phyloP scores from a whole-genome alignment of 2,329 filamentous ascomycete genomes.

The Pestalotiopsis sp. region DNA sequence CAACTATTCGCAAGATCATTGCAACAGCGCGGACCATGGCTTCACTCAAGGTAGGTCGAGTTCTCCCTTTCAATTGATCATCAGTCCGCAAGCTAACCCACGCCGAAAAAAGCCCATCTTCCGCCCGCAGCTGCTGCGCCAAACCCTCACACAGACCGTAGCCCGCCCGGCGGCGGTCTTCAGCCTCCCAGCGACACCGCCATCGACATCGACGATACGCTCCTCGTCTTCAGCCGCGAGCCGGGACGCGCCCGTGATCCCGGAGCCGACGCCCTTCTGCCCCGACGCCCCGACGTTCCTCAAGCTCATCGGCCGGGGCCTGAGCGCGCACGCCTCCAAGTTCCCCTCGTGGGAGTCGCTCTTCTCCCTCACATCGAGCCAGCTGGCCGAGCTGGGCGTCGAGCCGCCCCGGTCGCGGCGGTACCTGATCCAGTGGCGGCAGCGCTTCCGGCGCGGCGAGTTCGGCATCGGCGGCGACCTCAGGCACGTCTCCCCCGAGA shows the following conservation, averaged over 20 bases:
- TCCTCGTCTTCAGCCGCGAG: slow-evolving; percentile 33
- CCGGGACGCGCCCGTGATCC: slow-evolving; percentile 43
- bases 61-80: background rate
- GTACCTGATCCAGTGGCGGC: slow-evolving; percentile 87
- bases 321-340: slow-evolving; percentile 81
- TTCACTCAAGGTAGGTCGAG: slow-evolving; percentile 16
- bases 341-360: slow-evolving; percentile 90
- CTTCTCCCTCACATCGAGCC: slow-evolving; percentile 76
- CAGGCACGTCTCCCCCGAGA: slow-evolving; percentile 61
- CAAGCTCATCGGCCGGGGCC: slow-evolving; percentile 84
- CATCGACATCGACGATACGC: slow-evolving; percentile 38
- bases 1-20: background rate
- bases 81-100: background rate
- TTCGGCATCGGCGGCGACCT: slow-evolving; percentile 86
- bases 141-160: slow-evolving; percentile 32
- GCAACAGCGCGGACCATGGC: slow-evolving; percentile 14
- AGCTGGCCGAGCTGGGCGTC: slow-evolving; percentile 82
- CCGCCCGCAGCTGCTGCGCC: slow-evolving; percentile 31
- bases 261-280: slow-evolving; percentile 80
- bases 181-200: slow-evolving; percentile 22
- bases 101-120: slow-evolving; percentile 26
- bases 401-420: slow-evolving; percentile 81
- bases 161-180: slow-evolving; percentile 11
- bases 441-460: slow-evolving; percentile 77
- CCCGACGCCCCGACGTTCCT: slow-evolving; percentile 87